Conservation (phyloP, 148 eudicot species). For the Chenopodium suecicum region DNA sequence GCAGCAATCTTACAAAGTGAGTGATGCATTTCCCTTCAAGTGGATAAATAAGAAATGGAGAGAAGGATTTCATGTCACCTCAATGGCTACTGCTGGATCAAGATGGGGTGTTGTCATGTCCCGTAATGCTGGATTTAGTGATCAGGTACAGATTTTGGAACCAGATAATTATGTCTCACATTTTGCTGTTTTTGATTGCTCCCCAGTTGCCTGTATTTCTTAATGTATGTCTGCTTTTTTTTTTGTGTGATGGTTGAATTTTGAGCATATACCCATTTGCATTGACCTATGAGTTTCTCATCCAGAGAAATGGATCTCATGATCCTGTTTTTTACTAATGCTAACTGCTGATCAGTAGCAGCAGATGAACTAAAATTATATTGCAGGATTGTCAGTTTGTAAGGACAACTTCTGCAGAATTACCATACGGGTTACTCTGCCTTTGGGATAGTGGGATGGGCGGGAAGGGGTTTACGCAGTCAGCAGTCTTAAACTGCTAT, state of each 20-base stretch:
- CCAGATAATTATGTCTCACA: not conserved
- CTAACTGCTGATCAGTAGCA: not conserved
- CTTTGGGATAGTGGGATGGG: not conserved
- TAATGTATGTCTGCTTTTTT: not conserved
- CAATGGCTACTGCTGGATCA: slow-evolving; percentile 91
- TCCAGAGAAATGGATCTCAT: not conserved
- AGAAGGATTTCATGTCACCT: slow-evolving; percentile 91
- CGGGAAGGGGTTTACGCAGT: not conserved
- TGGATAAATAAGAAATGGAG: slow-evolving; percentile 97
- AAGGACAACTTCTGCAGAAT: not conserved
- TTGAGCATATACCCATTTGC: not conserved
- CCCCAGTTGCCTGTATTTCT: not conserved
- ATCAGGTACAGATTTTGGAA: slow-evolving; percentile 51
- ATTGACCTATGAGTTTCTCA: not conserved
- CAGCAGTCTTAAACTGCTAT: not conserved
- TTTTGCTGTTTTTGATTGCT: slow-evolving; percentile 3
- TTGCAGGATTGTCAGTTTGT: not conserved
- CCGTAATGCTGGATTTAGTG: slow-evolving; percentile 81
- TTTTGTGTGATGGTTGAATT: not conserved
- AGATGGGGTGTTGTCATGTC: slow-evolving; percentile 98
- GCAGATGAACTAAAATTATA: not conserved
- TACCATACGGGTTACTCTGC: not conserved
- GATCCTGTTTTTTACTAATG: not conserved
- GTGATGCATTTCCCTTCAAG: slow-evolving; percentile 90
- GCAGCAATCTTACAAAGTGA: slow-evolving; percentile 91